A percentile compares a stretch with the other conserved stretches of the same genome.
phyloP scores from a whole-genome alignment of 2,329 filamentous ascomycete genomes.

The Penicillium nordicum region DNA sequence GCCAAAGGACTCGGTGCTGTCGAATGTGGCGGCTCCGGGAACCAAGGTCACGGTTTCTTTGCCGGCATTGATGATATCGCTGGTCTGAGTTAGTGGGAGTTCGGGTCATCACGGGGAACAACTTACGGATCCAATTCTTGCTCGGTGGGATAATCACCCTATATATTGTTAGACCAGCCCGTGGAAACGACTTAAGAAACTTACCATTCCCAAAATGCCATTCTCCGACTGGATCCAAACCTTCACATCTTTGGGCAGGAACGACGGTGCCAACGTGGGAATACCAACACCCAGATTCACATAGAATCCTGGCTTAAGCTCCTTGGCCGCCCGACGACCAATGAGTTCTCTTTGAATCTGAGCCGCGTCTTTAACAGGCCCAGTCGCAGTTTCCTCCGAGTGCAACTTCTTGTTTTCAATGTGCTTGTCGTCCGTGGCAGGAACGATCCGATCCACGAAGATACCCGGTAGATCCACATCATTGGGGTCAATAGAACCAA shows the following conservation, averaged over 20 bases:
- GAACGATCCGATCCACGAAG: slow-evolving; percentile 77
- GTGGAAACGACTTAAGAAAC: slow-evolving; percentile 14
- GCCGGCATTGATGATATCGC: slow-evolving; percentile 78
- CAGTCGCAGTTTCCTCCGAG: slow-evolving; percentile 39
- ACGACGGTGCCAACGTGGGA: slow-evolving; percentile 77
- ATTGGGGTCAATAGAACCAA: slow-evolving; percentile 69
- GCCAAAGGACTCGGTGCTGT: slow-evolving; percentile 75
- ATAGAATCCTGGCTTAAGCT: slow-evolving; percentile 61
- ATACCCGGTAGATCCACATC: slow-evolving; percentile 77
- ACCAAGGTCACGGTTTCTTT: slow-evolving; percentile 83
- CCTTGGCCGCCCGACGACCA: slow-evolving; percentile 71
- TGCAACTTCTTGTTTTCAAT: slow-evolving; percentile 67
- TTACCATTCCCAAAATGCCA: slow-evolving; percentile 70
- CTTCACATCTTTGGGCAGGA: slow-evolving; percentile 63
- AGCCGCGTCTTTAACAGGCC: slow-evolving; percentile 32
- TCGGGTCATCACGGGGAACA: background rate
- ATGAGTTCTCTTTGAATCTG: slow-evolving; percentile 56
- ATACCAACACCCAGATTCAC: slow-evolving; percentile 51
- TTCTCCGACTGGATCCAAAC: slow-evolving; percentile 88
- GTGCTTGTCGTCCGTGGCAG: slow-evolving; percentile 66
- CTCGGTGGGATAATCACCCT: slow-evolving; percentile 70
- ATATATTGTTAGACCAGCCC: background rate
- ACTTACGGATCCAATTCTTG: slow-evolving; percentile 63
- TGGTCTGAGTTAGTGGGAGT: slow-evolving; percentile 16
- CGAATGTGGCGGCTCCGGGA: slow-evolving; percentile 73